Conservation (phyloP, 306 rosid species). For the Fragaria ananassa region DNA sequence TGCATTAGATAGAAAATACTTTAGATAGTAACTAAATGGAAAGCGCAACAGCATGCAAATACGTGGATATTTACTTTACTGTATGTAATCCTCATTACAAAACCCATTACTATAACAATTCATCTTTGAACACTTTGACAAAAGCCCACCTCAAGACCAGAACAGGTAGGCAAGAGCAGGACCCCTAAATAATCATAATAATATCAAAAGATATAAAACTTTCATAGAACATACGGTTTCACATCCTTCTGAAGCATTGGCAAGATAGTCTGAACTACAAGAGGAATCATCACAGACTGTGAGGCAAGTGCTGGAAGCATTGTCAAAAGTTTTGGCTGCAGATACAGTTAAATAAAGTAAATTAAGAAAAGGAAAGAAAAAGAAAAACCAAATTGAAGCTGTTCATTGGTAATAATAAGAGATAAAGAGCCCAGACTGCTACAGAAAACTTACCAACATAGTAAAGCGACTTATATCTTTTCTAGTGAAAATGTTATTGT, state of each 20-base stretch:
- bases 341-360: slow-evolving; percentile 30
- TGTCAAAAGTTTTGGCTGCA: slow-evolving; percentile 76
- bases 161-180: background rate
- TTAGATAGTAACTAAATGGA: too few species aligned
- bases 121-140: background rate
- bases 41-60: too few species aligned
- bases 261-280: slow-evolving; percentile 76
- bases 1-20: too few species aligned
- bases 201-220: background rate
- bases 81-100: background rate
- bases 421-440: slow-evolving; percentile 8
- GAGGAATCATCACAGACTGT: slow-evolving; percentile 82
- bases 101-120: background rate
- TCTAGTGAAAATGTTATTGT: slow-evolving; percentile 64
- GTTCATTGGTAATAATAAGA: slow-evolving; percentile 15
- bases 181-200: background rate
- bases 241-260: slow-evolving; percentile 84
- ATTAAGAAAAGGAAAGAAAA: background rate
- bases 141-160: background rate
- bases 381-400: slow-evolving; percentile 8
- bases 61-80: background rate
- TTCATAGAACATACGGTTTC: slow-evolving; percentile 53
- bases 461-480: slow-evolving; percentile 46
- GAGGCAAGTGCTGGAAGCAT: slow-evolving; percentile 88
- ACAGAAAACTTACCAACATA: slow-evolving; percentile 64